A percentile compares a stretch with the other conserved stretches of the same genome.
Evolutionary conservation across 768 basidiomycete genomes (phyloP).

Genomic region (Mycena kentingensis): DNA sequence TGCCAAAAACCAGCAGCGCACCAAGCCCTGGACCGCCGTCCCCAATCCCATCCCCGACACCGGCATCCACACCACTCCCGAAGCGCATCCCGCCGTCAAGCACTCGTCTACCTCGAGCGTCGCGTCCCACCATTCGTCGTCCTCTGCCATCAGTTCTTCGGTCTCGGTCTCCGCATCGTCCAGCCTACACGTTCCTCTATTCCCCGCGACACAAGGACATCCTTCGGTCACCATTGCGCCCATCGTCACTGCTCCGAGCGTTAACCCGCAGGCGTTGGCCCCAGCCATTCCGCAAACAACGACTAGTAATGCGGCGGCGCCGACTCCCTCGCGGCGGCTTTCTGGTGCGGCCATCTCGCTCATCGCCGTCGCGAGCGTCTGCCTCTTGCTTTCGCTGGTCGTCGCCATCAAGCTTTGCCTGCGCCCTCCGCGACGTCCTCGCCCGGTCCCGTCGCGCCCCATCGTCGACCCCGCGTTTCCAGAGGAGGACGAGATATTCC

Average conservation of each 20-base stretch:
- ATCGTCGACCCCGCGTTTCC: slow-evolving; percentile 60
- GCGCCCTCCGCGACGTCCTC: slow-evolving; percentile 53
- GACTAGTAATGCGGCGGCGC: slow-evolving; percentile 8
- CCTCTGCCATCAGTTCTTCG: neutral
- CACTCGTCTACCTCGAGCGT: slow-evolving; percentile 27
- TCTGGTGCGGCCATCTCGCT: slow-evolving; percentile 53
- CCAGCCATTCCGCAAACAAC: slow-evolving; percentile 12
- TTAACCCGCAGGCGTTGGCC: slow-evolving; percentile 16
- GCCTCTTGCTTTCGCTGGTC: slow-evolving; percentile 49
- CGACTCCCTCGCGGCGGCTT: slow-evolving; percentile 36
- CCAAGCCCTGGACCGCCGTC: slow-evolving; percentile 38
- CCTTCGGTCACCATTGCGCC: slow-evolving; percentile 5
- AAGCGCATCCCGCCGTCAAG: slow-evolving; percentile 31
- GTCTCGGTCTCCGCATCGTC: neutral
- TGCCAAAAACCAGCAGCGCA: slow-evolving; percentile 23
- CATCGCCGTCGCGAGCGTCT: slow-evolving; percentile 53
- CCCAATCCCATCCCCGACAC: slow-evolving; percentile 55
- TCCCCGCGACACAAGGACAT: neutral
- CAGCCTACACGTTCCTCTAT: neutral
- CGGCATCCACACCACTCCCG: slow-evolving; percentile 32
- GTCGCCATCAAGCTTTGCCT: slow-evolving; percentile 50
- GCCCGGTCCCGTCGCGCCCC: slow-evolving; percentile 74
- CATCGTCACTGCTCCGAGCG: neutral
- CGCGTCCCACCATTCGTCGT: slow-evolving; percentile 14
- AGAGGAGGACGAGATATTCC: slow-evolving; percentile 46